phyloP scores from a whole-genome alignment of 164 flowering plant genomes.

The Piper longum region DNA sequence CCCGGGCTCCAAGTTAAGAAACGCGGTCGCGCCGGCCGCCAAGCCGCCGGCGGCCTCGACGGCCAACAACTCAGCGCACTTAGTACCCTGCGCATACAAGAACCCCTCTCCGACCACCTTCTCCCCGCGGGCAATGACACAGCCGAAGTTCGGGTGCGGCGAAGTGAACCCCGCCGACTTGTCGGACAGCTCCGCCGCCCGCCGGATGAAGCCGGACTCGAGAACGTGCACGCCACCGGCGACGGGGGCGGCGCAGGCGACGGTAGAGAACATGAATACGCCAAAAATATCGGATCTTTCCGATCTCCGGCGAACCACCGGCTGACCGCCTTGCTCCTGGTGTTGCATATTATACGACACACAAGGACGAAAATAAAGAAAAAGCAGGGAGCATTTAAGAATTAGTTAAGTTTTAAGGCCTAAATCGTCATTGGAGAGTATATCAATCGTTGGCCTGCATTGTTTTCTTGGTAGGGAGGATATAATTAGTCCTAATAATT shows the following conservation, averaged over 20 bases:
- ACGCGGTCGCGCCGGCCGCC: conserved; percentile 69
- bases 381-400: too few relatives aligned
- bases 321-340: too few relatives aligned
- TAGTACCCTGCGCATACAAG: conserved; percentile 81
- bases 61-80: conserved; percentile 75
- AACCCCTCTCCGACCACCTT: conserved; percentile 72
- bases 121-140: conserved; percentile 44
- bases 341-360: too few relatives aligned
- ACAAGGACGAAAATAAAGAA: too few relatives aligned
- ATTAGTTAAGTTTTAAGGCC: too few relatives aligned
- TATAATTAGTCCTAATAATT: too few relatives aligned
- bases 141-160: conserved; percentile 94
- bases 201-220: conserved; percentile 42
- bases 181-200: conserved; percentile 74
- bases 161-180: conserved; percentile 81
- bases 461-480: too few relatives aligned
- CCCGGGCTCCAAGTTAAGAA: conserved; percentile 84
- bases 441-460: too few relatives aligned
- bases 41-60: conserved; percentile 55
- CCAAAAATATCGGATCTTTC: too few relatives aligned
- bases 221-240: neutral
- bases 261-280: neutral
- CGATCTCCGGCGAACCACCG: too few relatives aligned
- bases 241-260: neutral
- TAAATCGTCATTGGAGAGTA: too few relatives aligned